Evolutionary conservation across 345 rosid genomes (phyloP), one percentile per base, ranked within the genome.

Genomic region (Brassica nigra): DNA sequence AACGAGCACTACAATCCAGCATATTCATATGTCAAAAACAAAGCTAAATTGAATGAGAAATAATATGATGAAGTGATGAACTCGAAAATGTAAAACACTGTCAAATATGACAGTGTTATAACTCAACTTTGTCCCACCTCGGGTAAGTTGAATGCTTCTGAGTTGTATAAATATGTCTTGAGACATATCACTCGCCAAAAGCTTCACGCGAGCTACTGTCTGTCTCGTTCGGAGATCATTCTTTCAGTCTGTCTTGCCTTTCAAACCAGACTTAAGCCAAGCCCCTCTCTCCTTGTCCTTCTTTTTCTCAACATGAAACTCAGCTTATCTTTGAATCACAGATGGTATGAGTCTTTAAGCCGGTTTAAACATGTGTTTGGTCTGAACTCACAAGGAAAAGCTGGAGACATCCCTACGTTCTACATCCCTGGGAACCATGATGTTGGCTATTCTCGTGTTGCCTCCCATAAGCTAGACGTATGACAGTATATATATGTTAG

Each of bases 401-500:
- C 81, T 75, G 68, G 76, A 71, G 83, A 84, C 10, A 71, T 81
- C 20, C 87, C 84, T 73, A 86, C 88, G 34, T 84, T 83, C 74
- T 90, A 70, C 84, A 88, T 92, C 75, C 84, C 97, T 23, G 98
- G 98, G 81, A 92, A 92, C 86, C 97, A 92, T 81, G 98, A 94
- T 76, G 11, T 91, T 81, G 98, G 98, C 82, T 94, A 94, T 84
- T 83, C 89, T 66, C 78, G 85, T 77, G 79, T 89, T 59, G 84
- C 83, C 16, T 80, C 88, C 55, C 79, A 73, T 61, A 87, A 78
- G 62, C 90, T 83, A 55, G 87, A 90, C 85, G 98, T 92, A 89
- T 49, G 70, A 29, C 15, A 15, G 0, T 31, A 18, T 6, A 34
- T 66, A 20, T 75, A 9, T 18, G 74, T 23, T 15, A 12, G 16